These are phyloP conservation scores for Kodamaea nitidulidarum DNA, from an alignment of 805 yeast species.

Conservation along the genomic window DNA sequence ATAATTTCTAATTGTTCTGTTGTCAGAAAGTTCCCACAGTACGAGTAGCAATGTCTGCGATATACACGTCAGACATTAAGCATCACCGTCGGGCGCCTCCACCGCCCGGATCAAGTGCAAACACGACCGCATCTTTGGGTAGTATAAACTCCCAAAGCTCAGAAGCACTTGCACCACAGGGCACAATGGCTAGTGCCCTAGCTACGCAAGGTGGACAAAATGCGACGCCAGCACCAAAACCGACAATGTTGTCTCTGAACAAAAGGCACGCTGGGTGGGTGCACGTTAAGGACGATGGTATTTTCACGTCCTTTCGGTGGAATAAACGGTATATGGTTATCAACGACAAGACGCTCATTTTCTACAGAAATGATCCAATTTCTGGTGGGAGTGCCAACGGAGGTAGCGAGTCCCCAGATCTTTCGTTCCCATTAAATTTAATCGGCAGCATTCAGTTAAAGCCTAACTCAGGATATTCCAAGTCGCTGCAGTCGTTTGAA, in stretches of 20 bases:
- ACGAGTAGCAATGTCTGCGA: conserved; percentile 28
- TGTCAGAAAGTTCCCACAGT: neutral
- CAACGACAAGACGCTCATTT: conserved; percentile 67
- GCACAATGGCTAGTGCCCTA: conserved; percentile 5
- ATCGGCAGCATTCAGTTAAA: conserved; percentile 51
- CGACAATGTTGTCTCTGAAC: conserved; percentile 12
- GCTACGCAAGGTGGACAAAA: conserved; percentile 3
- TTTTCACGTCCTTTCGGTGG: conserved; percentile 82
- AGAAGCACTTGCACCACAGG: conserved; percentile 2
- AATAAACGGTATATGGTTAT: conserved; percentile 80
- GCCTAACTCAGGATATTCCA: conserved; percentile 43
- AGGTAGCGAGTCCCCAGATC: conserved; percentile 32
- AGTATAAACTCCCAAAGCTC: neutral
- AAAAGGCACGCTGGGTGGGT: conserved; percentile 73
- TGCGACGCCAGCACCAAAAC: neutral
- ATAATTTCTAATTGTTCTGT: conserved; percentile 1
- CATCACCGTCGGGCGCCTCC: conserved; percentile 44
- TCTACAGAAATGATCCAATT: conserved; percentile 63
- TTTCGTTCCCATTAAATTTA: conserved; percentile 36
- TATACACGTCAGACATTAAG: conserved; percentile 38
- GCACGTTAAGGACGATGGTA: conserved; percentile 86
- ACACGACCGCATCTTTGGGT: conserved; percentile 5
- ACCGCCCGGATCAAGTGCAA: conserved; percentile 26
- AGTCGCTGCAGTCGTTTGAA: conserved; percentile 64
- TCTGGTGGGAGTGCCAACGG: conserved; percentile 45